A percentile compares a stretch with the other conserved stretches of the same genome.
phyloP scores from a whole-genome alignment of 805 yeast species.

The Monosporozyma aquatica region DNA sequence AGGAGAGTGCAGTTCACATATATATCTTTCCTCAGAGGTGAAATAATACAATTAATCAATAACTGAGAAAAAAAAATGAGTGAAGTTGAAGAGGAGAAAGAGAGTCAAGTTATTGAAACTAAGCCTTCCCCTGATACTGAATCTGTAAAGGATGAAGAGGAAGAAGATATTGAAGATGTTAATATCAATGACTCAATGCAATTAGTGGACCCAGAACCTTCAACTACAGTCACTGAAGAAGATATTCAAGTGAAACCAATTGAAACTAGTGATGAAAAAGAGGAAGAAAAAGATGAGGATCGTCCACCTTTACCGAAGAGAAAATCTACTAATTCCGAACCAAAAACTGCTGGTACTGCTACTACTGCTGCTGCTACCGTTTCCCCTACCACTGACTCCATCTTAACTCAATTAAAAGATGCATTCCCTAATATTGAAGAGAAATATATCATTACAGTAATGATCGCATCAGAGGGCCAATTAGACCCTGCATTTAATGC shows the following conservation, averaged over 20 bases:
- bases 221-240: not conserved
- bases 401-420: slow-evolving; percentile 51
- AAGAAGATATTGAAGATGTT: slow-evolving; percentile 5
- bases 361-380: not conserved
- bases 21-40: too few species aligned
- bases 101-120: not conserved
- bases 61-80: not conserved
- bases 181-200: slow-evolving; percentile 6
- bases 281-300: slow-evolving; percentile 8
- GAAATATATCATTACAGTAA: slow-evolving; percentile 60
- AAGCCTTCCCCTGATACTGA: not conserved
- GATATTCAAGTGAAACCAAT: slow-evolving; percentile 1
- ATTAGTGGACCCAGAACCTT: slow-evolving; percentile 8
- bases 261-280: slow-evolving; percentile 7
- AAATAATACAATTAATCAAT: too few species aligned
- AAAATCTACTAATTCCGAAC: slow-evolving; percentile 10
- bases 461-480: slow-evolving; percentile 77
- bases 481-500: slow-evolving; percentile 87
- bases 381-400: slow-evolving; percentile 16
- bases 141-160: too few species aligned
- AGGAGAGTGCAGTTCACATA: too few species aligned
- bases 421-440: slow-evolving; percentile 81
- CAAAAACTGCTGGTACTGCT: too few species aligned
- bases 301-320: slow-evolving; percentile 25
- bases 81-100: slow-evolving; percentile 1